Conservation (phyloP, 2,329 filamentous ascomycete species). For the Colletotrichum sidae region DNA sequence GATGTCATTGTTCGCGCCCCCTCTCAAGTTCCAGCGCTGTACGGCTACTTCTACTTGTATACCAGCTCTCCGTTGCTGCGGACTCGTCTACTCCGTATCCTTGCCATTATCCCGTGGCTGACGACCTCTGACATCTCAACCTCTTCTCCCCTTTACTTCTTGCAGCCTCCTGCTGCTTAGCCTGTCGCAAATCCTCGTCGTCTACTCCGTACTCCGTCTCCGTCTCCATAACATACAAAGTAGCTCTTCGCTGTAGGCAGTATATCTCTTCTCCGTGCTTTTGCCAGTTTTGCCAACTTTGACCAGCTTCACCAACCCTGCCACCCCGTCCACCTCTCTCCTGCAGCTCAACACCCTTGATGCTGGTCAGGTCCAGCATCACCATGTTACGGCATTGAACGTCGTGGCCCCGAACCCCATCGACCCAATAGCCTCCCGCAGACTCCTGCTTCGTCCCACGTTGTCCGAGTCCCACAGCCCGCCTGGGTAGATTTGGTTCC, state of each 20-base stretch:
- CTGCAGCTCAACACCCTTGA: conserved; percentile 32
- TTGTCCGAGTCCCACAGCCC: conserved; percentile 29
- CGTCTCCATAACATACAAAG: background rate
- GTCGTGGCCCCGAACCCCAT: conserved; percentile 20
- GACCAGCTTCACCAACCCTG: too few species aligned
- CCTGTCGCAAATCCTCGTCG: conserved; percentile 33
- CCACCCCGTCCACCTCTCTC: conserved; percentile 5
- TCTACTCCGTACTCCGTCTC: conserved; percentile 20
- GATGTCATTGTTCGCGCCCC: conserved; percentile 17
- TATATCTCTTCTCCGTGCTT: too few species aligned
- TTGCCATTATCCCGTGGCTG: too few species aligned
- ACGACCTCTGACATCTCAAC: background rate
- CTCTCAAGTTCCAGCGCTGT: conserved; percentile 6
- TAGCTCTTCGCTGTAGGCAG: too few species aligned
- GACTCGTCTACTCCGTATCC: background rate
- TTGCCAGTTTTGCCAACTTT: too few species aligned
- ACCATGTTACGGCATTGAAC: conserved; percentile 30
- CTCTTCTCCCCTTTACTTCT: conserved; percentile 20
- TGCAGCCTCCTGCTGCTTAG: conserved; percentile 31
- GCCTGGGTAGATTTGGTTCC: conserved; percentile 20
- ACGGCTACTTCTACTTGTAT: background rate
- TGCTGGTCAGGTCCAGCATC: conserved; percentile 31
- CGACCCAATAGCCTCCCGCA: conserved; percentile 27
- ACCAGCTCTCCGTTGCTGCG: background rate
- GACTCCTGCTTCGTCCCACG: conserved; percentile 28